Evolutionary conservation across 2,329 filamentous ascomycete species (phyloP).

Genomic region (Penicillium sp.): DNA sequence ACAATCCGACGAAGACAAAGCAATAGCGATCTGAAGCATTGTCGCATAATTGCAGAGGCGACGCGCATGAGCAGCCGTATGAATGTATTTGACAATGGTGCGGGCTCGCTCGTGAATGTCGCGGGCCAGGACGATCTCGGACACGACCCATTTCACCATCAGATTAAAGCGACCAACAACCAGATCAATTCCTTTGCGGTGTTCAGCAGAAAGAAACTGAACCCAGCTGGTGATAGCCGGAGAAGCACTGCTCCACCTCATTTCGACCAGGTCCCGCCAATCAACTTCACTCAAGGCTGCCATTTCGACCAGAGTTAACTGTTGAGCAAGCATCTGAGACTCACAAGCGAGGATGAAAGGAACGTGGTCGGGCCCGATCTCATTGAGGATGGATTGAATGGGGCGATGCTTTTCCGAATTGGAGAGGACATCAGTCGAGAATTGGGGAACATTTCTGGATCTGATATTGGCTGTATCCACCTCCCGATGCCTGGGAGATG

Average conservation of each 20-base stretch:
- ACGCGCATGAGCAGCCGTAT: conserved; percentile 65
- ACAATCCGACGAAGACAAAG: conserved; percentile 65
- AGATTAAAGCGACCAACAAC: conserved; percentile 71
- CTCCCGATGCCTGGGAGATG: conserved; percentile 44
- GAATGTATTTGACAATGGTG: conserved; percentile 68
- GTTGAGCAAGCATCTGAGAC: conserved; percentile 65
- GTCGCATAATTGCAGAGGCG: conserved; percentile 69
- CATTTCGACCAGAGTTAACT: conserved; percentile 69
- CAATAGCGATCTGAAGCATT: conserved; percentile 69
- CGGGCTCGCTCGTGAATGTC: conserved; percentile 64
- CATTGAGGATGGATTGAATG: conserved; percentile 19
- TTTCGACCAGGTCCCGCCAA: conserved; percentile 69
- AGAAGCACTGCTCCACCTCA: conserved; percentile 65
- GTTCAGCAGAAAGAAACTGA: conserved; percentile 62
- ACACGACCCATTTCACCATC: conserved; percentile 70
- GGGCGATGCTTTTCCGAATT: conserved; percentile 40
- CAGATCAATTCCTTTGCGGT: conserved; percentile 65
- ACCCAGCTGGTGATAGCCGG: conserved; percentile 64
- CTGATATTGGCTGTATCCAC: conserved; percentile 26
- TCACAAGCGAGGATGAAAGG: conserved; percentile 69
- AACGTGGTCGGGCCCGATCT: conserved; percentile 53
- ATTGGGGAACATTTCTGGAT: conserved; percentile 35
- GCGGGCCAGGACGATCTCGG: conserved; percentile 66
- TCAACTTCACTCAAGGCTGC: conserved; percentile 70
- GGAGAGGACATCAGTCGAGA: conserved; percentile 43